phyloP scores from a whole-genome alignment of 768 basidiomycete genomes.

The Trametes cingulata region DNA sequence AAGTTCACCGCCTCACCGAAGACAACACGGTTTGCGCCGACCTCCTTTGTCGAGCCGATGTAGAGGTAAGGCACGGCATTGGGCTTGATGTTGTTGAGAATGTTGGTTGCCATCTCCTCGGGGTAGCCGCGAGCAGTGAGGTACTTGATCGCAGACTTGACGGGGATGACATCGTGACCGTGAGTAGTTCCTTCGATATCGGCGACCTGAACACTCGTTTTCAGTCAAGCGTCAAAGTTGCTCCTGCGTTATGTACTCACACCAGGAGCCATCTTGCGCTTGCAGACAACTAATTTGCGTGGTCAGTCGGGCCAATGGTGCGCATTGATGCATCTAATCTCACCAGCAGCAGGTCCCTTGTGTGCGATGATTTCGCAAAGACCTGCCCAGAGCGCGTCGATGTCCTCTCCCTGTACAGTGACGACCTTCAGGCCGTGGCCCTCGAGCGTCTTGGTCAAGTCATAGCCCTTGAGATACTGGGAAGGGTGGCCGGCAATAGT shows the following conservation, averaged over 20 bases:
- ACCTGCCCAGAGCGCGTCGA: constrained; percentile 75
- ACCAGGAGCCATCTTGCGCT: constrained; percentile 51
- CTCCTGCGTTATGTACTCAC: constrained; percentile 17
- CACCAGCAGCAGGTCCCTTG: constrained; percentile 79
- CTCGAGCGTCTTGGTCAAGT: constrained; percentile 66
- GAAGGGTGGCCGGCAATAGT: constrained; percentile 93
- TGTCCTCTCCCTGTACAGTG: constrained; percentile 73
- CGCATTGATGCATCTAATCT: constrained; percentile 20
- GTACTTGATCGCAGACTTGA: constrained; percentile 78
- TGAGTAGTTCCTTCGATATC: constrained; percentile 79
- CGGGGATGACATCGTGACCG: constrained; percentile 84
- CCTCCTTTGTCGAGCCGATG: constrained; percentile 70
- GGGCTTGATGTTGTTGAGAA: constrained; percentile 69
- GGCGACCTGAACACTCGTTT: constrained; percentile 50
- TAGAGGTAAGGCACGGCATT: constrained; percentile 56
- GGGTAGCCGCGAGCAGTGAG: constrained; percentile 63
- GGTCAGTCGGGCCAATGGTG: not conserved
- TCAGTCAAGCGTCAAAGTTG: constrained; percentile 46
- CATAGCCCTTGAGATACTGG: constrained; percentile 79
- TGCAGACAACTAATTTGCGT: constrained; percentile 57
- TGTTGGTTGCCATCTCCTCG: constrained; percentile 44
- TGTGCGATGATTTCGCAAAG: constrained; percentile 55
- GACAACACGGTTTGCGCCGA: constrained; percentile 77
- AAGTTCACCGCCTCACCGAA: constrained; percentile 84
- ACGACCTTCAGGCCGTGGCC: constrained; percentile 84